Percentiles rank a stretch among this genome's conserved stretches.
Evolutionary conservation across 371 early-diverging fungal species (phyloP).

Genomic region (Mycotypha africana): DNA sequence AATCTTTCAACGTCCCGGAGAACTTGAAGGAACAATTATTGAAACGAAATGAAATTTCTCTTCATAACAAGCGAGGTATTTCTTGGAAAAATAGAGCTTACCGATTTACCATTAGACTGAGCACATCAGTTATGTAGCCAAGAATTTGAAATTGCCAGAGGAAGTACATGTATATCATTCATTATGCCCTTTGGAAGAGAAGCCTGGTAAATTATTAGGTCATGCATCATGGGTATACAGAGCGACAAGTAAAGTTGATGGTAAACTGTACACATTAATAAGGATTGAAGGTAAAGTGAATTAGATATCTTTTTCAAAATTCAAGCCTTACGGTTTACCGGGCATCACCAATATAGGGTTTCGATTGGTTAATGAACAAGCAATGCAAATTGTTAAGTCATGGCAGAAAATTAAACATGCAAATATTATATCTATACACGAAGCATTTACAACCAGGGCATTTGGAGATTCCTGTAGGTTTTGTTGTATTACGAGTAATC

Average conservation of each 20-base stretch:
- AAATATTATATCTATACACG: constrained; percentile 73
- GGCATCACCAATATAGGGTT: constrained; percentile 38
- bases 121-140: no score
- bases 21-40: constrained; percentile 72
- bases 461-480: constrained; percentile 84
- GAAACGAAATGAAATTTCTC: constrained; percentile 62
- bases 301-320: no score
- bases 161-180: constrained; percentile 77
- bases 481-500: background rate
- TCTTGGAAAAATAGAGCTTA: constrained; percentile 40
- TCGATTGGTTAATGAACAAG: constrained; percentile 65
- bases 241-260: constrained; percentile 72
- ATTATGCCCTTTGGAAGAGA: constrained; percentile 63
- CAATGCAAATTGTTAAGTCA: constrained; percentile 71
- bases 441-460: constrained; percentile 88
- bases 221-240: constrained; percentile 73
- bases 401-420: constrained; percentile 81
- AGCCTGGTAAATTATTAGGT: constrained; percentile 53
- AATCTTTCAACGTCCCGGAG: constrained; percentile 82
- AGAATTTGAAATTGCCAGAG: constrained; percentile 61
- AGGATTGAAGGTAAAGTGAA: constrained; percentile 62
- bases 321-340: background rate
- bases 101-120: no score
- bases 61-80: no score
- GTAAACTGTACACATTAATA: constrained; percentile 69